phyloP scores from a whole-genome alignment of 345 rosid genomes.

The Citrus maxima region DNA sequence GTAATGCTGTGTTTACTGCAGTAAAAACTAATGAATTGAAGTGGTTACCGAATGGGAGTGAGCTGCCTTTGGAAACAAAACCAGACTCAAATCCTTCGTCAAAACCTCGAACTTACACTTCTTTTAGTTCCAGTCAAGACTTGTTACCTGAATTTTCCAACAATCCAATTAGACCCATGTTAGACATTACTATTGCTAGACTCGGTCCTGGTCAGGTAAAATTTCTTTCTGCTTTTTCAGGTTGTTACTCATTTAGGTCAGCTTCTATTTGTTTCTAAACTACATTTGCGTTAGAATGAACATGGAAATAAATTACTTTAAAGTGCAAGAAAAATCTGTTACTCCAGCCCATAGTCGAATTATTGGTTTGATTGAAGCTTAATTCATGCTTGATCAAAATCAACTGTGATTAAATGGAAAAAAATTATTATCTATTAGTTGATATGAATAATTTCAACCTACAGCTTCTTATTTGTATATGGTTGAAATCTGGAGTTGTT shows the following conservation, averaged over 20 bases:
- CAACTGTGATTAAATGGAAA: background rate
- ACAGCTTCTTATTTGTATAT: slow-evolving; percentile 2
- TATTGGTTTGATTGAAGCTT: background rate
- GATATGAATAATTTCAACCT: background rate
- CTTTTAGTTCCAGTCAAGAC: slow-evolving; percentile 63
- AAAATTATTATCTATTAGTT: background rate
- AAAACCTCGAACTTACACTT: slow-evolving; percentile 72
- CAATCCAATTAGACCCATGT: slow-evolving; percentile 47
- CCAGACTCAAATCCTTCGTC: slow-evolving; percentile 31
- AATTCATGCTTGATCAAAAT: background rate
- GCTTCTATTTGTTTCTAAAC: background rate
- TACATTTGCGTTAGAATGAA: background rate
- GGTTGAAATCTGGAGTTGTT: background rate
- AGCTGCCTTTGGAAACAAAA: slow-evolving; percentile 55
- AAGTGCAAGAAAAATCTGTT: background rate
- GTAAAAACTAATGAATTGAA: slow-evolving; percentile 65
- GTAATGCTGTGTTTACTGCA: slow-evolving; percentile 29
- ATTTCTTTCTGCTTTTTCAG: background rate
- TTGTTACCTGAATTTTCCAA: slow-evolving; percentile 49
- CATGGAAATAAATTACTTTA: background rate
- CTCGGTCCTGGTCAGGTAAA: slow-evolving; percentile 87
- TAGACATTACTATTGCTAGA: slow-evolving; percentile 67
- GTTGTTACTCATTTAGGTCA: background rate
- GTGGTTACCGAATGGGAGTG: slow-evolving; percentile 91
- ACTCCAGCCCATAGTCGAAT: background rate